Evolutionary conservation across 192 early-diverging fungal species (phyloP).

Genomic region (Coemansia sp.): DNA sequence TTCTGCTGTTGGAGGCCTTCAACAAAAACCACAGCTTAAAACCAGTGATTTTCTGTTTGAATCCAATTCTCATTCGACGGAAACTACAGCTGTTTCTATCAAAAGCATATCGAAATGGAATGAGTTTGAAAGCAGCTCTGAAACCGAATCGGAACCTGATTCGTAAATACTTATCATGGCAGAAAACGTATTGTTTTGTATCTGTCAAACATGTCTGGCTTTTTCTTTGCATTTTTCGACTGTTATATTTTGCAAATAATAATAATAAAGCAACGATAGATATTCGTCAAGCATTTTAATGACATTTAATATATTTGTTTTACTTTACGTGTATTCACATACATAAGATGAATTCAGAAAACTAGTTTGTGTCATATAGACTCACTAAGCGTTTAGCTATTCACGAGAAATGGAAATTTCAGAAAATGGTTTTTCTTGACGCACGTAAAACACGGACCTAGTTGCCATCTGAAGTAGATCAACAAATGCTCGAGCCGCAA

Average conservation of each 20-base stretch:
- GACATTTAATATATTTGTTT: no score
- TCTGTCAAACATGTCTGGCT: no score
- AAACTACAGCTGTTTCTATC: not conserved
- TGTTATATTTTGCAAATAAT: no score
- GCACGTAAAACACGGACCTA: conserved; percentile 25
- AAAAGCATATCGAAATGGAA: conserved; percentile 12
- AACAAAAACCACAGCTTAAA: not conserved
- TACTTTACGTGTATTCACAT: no score
- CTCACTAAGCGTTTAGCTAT: no score
- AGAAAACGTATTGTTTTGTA: no score
- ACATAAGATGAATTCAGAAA: no score
- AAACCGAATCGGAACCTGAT: not conserved
- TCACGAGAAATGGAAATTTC: conserved; percentile 14
- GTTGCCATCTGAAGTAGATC: conserved; percentile 44
- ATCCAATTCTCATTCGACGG: not conserved
- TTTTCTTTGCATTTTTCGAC: no score
- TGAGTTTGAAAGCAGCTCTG: conserved; percentile 14
- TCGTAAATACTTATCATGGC: no score
- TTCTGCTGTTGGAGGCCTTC: not conserved
- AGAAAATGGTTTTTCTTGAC: conserved; percentile 14
- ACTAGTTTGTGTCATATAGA: no score
- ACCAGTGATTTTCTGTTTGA: not conserved
- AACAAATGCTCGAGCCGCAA: conserved; percentile 43
- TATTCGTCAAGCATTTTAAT: no score
- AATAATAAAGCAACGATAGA: no score